Evolutionary conservation across 1,284 basidiomycete species (phyloP).

Genomic region (Ustilago crameri): DNA sequence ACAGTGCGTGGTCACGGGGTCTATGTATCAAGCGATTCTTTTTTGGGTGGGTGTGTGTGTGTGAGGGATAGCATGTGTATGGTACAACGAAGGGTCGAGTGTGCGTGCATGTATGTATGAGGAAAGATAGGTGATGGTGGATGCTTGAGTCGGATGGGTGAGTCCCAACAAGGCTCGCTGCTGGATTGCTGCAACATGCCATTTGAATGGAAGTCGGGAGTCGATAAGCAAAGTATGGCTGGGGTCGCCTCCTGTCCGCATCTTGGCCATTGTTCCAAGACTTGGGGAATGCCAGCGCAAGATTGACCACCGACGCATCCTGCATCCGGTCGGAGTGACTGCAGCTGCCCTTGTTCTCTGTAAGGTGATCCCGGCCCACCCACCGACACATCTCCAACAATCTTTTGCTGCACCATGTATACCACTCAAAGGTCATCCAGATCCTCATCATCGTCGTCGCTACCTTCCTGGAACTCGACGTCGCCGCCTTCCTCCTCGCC

Average conservation of each 20-base stretch:
- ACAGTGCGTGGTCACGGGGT: too few relatives aligned
- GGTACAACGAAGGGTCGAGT: constrained; percentile 16
- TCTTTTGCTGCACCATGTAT: too few relatives aligned
- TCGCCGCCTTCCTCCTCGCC: constrained; percentile 78
- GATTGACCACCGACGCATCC: too few relatives aligned
- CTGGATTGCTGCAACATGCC: neutral
- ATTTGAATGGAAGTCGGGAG: too few relatives aligned
- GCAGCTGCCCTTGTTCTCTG: too few relatives aligned
- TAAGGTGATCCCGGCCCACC: too few relatives aligned
- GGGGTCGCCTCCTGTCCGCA: too few relatives aligned
- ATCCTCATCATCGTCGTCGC: constrained; percentile 61
- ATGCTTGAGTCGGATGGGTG: neutral
- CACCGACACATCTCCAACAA: too few relatives aligned
- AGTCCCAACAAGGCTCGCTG: neutral
- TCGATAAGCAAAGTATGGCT: too few relatives aligned
- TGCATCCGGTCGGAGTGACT: too few relatives aligned
- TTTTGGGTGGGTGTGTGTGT: neutral
- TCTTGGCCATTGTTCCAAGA: too few relatives aligned
- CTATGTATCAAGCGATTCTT: constrained; percentile 2
- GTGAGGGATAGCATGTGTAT: constrained; percentile 10
- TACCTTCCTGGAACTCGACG: constrained; percentile 68
- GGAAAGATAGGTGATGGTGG: neutral
- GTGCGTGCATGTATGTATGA: neutral
- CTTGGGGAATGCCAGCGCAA: too few relatives aligned
- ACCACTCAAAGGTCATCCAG: constrained; percentile 56